Percentiles rank a stretch among this genome's conserved stretches.
These are phyloP conservation scores for Lactifluus echinatus DNA, from an alignment of 768 basidiomycete genomes.

Conservation along the genomic window DNA sequence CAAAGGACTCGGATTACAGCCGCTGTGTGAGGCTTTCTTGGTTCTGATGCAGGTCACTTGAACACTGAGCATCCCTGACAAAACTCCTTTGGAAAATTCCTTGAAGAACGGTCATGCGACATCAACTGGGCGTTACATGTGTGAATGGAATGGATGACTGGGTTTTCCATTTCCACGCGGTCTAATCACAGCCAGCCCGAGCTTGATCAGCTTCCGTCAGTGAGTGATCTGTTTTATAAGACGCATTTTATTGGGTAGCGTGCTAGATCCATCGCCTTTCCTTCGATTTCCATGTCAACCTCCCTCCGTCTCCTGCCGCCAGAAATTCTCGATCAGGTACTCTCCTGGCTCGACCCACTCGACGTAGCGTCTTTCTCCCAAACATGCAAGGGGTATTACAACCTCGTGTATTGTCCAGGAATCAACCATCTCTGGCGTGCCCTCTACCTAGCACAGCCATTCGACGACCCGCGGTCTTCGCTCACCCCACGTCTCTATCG, in stretches of 20 bases:
- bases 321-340: slow-evolving; percentile 53
- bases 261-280: neutral
- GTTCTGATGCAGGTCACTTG: neutral
- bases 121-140: too few relatives aligned
- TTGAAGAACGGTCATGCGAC: neutral
- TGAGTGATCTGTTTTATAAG: slow-evolving; percentile 2
- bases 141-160: too few relatives aligned
- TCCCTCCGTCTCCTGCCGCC: slow-evolving; percentile 31
- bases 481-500: slow-evolving; percentile 30
- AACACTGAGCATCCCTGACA: neutral
- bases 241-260: neutral
- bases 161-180: too few relatives aligned
- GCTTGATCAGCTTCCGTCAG: neutral
- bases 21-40: neutral
- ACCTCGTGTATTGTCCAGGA: slow-evolving; percentile 37
- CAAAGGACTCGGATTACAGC: neutral
- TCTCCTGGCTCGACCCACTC: slow-evolving; percentile 49
- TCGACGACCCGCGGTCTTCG: slow-evolving; percentile 57
- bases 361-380: slow-evolving; percentile 48
- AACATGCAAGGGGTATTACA: slow-evolving; percentile 36
- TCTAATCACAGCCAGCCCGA: too few relatives aligned
- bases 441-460: slow-evolving; percentile 52
- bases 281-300: neutral
- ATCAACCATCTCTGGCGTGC: slow-evolving; percentile 52
- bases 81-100: too few relatives aligned